A percentile compares a stretch with the other conserved stretches of the same genome.
Evolutionary conservation across 257 asterid genomes (phyloP).

Genomic region (Fraxinus anomala): DNA sequence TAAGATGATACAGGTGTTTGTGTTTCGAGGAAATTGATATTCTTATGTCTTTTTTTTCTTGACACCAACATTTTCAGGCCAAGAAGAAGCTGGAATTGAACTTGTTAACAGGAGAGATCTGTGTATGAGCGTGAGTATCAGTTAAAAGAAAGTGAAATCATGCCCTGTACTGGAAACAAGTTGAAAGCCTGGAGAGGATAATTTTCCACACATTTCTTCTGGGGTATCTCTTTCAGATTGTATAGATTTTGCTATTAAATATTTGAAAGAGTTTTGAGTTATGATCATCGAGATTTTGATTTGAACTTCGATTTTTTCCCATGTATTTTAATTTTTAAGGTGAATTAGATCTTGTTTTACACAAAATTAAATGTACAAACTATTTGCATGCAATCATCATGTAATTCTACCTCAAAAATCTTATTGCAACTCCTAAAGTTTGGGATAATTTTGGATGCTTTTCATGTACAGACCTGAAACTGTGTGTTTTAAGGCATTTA

Average conservation of each 20-base stretch:
- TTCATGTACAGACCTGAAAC: too few species aligned
- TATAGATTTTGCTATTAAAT: constrained; percentile 25
- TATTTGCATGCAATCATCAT: neutral
- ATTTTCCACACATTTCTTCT: constrained; percentile 2
- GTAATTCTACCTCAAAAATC: neutral
- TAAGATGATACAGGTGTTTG: constrained; percentile 28
- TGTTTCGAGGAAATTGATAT: constrained; percentile 43
- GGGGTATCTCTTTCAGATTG: constrained; percentile 25
- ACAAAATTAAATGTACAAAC: neutral
- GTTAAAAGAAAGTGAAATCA: constrained; percentile 26
- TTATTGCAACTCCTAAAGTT: too few species aligned
- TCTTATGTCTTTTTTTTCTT: constrained; percentile 38
- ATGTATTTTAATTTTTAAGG: neutral
- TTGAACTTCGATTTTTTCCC: neutral
- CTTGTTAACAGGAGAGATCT: constrained; percentile 33
- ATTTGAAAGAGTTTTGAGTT: neutral
- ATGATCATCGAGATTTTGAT: neutral
- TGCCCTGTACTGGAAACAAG: constrained; percentile 22
- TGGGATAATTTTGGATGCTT: too few species aligned
- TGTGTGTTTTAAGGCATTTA: too few species aligned
- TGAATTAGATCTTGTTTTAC: neutral
- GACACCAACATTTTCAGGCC: constrained; percentile 74
- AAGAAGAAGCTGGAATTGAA: constrained; percentile 86
- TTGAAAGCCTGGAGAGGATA: constrained; percentile 21
- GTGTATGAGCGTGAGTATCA: constrained; percentile 22